These are phyloP conservation scores for Claviceps paspali DNA, from an alignment of 2,329 filamentous ascomycete species.

Conservation along the genomic window DNA sequence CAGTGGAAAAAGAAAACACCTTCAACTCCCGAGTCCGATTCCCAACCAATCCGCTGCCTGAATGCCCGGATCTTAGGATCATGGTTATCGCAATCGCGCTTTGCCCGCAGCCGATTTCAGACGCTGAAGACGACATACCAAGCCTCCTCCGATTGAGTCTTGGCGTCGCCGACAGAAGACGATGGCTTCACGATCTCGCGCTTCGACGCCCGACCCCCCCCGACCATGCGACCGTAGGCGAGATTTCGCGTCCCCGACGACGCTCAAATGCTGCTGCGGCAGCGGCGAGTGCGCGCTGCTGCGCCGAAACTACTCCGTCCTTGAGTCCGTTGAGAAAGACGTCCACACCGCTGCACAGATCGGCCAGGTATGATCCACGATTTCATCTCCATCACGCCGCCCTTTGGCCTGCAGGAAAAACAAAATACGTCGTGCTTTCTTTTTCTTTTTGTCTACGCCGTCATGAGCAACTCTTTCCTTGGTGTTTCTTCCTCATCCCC, in stretches of 20 bases:
- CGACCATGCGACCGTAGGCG: slow-evolving; percentile 12
- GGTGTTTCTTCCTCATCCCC: not conserved
- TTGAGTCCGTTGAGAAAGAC: slow-evolving; percentile 75
- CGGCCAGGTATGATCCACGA: slow-evolving; percentile 59
- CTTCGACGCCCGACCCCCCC: slow-evolving; percentile 7
- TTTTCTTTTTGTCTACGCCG: not conserved
- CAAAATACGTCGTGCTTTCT: no score
- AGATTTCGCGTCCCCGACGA: slow-evolving; percentile 18
- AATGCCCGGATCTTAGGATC: slow-evolving; percentile 2
- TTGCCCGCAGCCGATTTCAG: slow-evolving; percentile 1
- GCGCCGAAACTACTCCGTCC: slow-evolving; percentile 60
- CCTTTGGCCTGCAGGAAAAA: not conserved
- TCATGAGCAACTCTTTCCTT: not conserved
- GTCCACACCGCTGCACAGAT: slow-evolving; percentile 74
- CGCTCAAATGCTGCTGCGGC: slow-evolving; percentile 72
- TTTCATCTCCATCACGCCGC: not conserved
- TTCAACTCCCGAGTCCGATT: not conserved
- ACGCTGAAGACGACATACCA: slow-evolving; percentile 1
- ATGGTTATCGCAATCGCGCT: slow-evolving; percentile 5
- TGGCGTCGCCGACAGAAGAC: slow-evolving; percentile 5
- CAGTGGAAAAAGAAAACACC: not conserved
- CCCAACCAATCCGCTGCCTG: not conserved
- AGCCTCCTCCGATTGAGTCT: not conserved
- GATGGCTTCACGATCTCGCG: slow-evolving; percentile 5
- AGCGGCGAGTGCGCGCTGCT: slow-evolving; percentile 64